These are phyloP conservation scores for Sphaerobolus stellatus DNA, from an alignment of 1,284 basidiomycete genomes.

Conservation along the genomic window DNA sequence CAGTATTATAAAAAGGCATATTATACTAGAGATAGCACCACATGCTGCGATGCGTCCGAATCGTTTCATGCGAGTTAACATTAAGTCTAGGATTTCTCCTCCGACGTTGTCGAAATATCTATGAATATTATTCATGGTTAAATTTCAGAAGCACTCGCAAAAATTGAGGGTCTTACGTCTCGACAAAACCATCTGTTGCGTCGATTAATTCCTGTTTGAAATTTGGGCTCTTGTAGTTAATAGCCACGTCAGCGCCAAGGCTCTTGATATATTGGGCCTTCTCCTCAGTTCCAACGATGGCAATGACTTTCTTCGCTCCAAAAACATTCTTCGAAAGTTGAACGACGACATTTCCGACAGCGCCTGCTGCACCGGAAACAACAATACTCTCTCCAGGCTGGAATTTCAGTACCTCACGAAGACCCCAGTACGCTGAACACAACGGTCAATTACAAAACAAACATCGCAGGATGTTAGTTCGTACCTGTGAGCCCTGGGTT, in stretches of 20 bases:
- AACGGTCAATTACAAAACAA: too few species aligned
- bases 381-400: slow-evolving; percentile 35
- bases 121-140: slow-evolving; percentile 27
- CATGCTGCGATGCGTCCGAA: slow-evolving; percentile 40
- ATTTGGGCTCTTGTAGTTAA: slow-evolving; percentile 44
- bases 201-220: slow-evolving; percentile 18
- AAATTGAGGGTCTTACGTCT: slow-evolving; percentile 14
- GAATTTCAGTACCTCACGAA: slow-evolving; percentile 32
- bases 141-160: slow-evolving; percentile 22
- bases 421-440: slow-evolving; percentile 32
- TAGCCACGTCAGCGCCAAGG: slow-evolving; percentile 43
- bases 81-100: slow-evolving; percentile 35
- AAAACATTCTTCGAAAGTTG: slow-evolving; percentile 38
- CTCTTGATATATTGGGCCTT: slow-evolving; percentile 46
- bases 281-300: slow-evolving; percentile 44
- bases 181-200: slow-evolving; percentile 16
- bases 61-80: slow-evolving; percentile 35
- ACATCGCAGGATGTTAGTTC: background rate
- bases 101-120: slow-evolving; percentile 41
- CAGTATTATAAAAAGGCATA: background rate
- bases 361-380: slow-evolving; percentile 38
- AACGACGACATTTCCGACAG: slow-evolving; percentile 28
- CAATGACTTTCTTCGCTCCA: slow-evolving; percentile 43
- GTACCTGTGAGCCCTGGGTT: slow-evolving; percentile 24
- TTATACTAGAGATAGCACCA: slow-evolving; percentile 37